Evolutionary conservation across 306 rosid species (phyloP), one percentile per base, ranked within the genome.

Genomic region (Vigna angularis): DNA sequence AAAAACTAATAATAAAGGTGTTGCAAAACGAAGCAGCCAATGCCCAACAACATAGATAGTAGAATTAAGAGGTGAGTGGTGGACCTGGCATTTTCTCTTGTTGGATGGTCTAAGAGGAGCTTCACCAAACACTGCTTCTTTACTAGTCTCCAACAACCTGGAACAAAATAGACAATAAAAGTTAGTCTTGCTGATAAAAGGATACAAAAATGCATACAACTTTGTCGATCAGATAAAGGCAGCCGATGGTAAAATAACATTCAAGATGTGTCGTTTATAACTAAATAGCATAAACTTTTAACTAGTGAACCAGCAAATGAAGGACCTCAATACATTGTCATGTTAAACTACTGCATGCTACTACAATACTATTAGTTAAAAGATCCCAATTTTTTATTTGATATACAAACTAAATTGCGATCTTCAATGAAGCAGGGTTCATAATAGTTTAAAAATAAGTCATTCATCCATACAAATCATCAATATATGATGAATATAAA

Each of bases 61-160:
- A 11, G 28, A 28, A 42, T 28, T 14, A 72, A 71, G 76, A 49
- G 73, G 49, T 32, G 9, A 57, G 70, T 64, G 2, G 78, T 51
- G 74, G 70, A 94, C 98, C 97, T 94, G 95, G 79, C 92, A 94
- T 85, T 86, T 92, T 85, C 81, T 90, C 85, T 88, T 92, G 82
- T 63, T 87, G 57, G 91, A 86, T 20, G 97, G 90, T 77, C 55
- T 88, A 62, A 90, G 85, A 36, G 98, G 98, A 79, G 98, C 97
- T 86, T 94, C 92, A 28, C 97, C 98, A 89, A 94, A 94, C 44
- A 92, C 94, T 36, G 92, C 97, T 77, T 97, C 98, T 85, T 86
- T 83, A 70, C 85, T 20, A 86, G 75, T 94, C 98, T 63, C 98
- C 95, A 73, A 92, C 95, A 85, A 92, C 95, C 98, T 94, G 85